A percentile compares a stretch with the other conserved stretches of the same genome.
Evolutionary conservation across 345 rosid species (phyloP).

Genomic region (Pugionium dolabratum): DNA sequence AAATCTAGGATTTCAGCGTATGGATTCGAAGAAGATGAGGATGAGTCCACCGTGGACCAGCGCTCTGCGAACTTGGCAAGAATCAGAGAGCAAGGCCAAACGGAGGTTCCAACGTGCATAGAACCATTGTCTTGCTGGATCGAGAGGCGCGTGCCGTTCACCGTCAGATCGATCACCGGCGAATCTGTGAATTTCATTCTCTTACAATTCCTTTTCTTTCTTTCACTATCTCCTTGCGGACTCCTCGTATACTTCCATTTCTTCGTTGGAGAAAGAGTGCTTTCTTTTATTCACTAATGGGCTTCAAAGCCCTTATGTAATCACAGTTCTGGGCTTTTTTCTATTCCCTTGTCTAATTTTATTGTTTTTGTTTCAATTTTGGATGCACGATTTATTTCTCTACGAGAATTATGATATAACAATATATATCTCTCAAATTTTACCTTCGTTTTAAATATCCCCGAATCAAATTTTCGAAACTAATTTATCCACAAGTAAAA

Average conservation of each 20-base stretch:
- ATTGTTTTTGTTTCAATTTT: no score
- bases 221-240: background rate
- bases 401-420: no score
- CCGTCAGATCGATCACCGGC: slow-evolving; percentile 76
- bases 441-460: no score
- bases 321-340: background rate
- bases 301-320: background rate
- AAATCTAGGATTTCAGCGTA: slow-evolving; percentile 73
- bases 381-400: no score
- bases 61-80: slow-evolving; percentile 92
- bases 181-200: slow-evolving; percentile 88
- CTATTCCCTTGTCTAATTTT: background rate
- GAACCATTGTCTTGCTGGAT: slow-evolving; percentile 84
- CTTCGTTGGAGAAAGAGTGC: slow-evolving; percentile 11
- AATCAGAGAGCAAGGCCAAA: slow-evolving; percentile 89
- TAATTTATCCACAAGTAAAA: no score
- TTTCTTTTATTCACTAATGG: slow-evolving; percentile 11
- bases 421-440: no score
- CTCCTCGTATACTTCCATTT: background rate
- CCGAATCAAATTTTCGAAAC: no score
- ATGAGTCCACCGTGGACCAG: slow-evolving; percentile 52
- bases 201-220: background rate
- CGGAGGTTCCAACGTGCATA: slow-evolving; percentile 91
- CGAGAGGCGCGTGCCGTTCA: slow-evolving; percentile 58
- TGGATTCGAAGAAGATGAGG: slow-evolving; percentile 48